Evolutionary conservation across 2,329 filamentous ascomycete species (phyloP).

Genomic region (Colletotrichum sp.): DNA sequence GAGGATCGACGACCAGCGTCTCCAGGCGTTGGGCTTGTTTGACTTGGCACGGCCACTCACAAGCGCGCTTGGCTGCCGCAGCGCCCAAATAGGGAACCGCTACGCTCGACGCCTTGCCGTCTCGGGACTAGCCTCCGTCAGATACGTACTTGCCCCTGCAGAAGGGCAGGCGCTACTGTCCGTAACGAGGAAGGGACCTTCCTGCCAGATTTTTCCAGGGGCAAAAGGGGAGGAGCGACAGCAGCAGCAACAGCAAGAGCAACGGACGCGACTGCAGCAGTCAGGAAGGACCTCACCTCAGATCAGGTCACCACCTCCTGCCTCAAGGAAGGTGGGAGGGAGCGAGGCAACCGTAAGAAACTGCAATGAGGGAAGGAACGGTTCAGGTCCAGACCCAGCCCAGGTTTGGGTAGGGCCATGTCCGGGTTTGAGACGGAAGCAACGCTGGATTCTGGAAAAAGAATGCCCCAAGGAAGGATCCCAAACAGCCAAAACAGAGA

Average conservation of each 20-base stretch:
- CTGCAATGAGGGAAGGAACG: not conserved
- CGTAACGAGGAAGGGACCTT: not conserved
- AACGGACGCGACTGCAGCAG: not conserved
- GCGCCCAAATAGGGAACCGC: constrained; percentile 8
- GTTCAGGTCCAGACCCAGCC: not conserved
- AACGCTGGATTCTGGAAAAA: not conserved
- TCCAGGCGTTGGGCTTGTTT: constrained; percentile 10
- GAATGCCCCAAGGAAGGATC: not conserved
- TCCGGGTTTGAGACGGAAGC: not conserved
- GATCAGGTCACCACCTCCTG: not conserved
- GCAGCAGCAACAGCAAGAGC: not conserved
- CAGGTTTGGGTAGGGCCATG: not conserved
- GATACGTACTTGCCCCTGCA: not conserved
- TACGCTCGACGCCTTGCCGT: constrained; percentile 9
- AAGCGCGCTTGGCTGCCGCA: constrained; percentile 16
- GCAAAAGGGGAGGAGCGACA: not conserved
- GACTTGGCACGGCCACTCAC: constrained; percentile 18
- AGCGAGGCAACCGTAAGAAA: not conserved
- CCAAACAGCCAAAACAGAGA: not conserved
- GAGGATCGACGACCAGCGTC: constrained; percentile 11
- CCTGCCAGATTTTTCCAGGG: not conserved
- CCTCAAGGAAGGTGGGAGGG: not conserved
- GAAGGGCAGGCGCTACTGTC: not conserved
- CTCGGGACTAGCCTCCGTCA: not conserved
- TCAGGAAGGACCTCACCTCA: not conserved